A percentile compares a stretch with the other conserved stretches of the same genome.
phyloP scores from a whole-genome alignment of 495 filamentous ascomycete genomes.

The Coniosporium apollinis region DNA sequence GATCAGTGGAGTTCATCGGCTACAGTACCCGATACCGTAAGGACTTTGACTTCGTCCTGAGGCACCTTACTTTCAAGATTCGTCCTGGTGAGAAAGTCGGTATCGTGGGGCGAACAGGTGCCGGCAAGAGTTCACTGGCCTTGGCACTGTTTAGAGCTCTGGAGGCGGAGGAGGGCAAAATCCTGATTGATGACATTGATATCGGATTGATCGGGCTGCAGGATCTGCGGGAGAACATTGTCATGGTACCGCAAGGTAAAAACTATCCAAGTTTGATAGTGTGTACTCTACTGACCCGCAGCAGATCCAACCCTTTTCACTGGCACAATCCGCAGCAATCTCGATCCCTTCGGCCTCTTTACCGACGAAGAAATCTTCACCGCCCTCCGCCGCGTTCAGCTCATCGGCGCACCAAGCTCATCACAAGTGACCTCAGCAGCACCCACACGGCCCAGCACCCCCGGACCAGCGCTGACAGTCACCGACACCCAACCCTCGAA shows the following conservation, averaged over 20 bases:
- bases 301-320: constrained; percentile 87
- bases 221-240: constrained; percentile 84
- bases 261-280: no score
- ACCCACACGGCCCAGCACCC: not conserved
- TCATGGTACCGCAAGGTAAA: constrained; percentile 76
- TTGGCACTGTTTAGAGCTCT: constrained; percentile 94
- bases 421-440: constrained; percentile 29
- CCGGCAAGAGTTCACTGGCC: constrained; percentile 91
- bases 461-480: not conserved
- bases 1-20: constrained; percentile 67
- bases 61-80: constrained; percentile 72
- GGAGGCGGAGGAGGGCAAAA: constrained; percentile 80
- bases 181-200: constrained; percentile 79
- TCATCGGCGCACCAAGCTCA: constrained; percentile 48
- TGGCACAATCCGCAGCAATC: constrained; percentile 84
- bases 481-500: not conserved
- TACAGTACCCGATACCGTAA: constrained; percentile 81
- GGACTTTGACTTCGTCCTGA: constrained; percentile 75
- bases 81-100: constrained; percentile 82
- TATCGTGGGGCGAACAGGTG: constrained; percentile 91
- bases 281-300: not conserved
- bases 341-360: constrained; percentile 86
- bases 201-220: constrained; percentile 76
- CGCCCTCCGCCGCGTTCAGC: constrained; percentile 75
- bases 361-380: constrained; percentile 84